Conservation (phyloP, 2,329 filamentous ascomycete genomes). For the Trichophaea hybrida region DNA sequence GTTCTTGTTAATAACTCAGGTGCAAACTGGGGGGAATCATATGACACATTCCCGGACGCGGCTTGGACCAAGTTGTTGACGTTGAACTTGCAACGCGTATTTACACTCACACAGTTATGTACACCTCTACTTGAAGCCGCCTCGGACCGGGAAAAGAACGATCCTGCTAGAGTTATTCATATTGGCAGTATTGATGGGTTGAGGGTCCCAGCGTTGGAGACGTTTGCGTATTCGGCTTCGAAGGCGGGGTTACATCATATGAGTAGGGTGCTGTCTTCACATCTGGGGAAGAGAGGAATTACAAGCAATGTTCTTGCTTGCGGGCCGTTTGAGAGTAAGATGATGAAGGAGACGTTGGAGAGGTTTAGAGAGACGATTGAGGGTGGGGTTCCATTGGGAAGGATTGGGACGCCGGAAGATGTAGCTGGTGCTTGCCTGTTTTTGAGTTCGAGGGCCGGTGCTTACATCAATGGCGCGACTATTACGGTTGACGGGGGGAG, state of each 20-base stretch:
- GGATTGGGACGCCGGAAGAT: constrained; percentile 54
- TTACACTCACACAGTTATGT: constrained; percentile 49
- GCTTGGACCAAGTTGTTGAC: constrained; percentile 45
- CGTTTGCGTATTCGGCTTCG: constrained; percentile 45
- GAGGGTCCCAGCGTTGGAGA: constrained; percentile 44
- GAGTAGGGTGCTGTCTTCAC: constrained; percentile 47
- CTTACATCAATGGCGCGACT: constrained; percentile 50
- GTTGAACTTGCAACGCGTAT: constrained; percentile 49
- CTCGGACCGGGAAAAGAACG: constrained; percentile 22
- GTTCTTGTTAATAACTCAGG: constrained; percentile 54
- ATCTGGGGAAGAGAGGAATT: constrained; percentile 45
- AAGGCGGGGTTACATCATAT: constrained; percentile 54
- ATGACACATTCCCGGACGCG: constrained; percentile 44
- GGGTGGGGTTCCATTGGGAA: constrained; percentile 46
- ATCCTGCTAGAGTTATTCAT: constrained; percentile 47
- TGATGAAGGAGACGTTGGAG: constrained; percentile 57
- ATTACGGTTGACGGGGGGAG: constrained; percentile 42
- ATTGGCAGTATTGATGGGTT: constrained; percentile 51
- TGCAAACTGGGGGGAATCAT: constrained; percentile 48
- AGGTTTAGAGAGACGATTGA: constrained; percentile 43
- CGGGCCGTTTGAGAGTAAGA: constrained; percentile 55
- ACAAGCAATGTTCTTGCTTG: constrained; percentile 56
- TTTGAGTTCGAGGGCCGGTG: constrained; percentile 51
- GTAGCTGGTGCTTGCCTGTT: constrained; percentile 59
- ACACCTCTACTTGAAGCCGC: constrained; percentile 46